These are phyloP conservation scores for Pseudozyma tsukubaensis DNA, from an alignment of 1,284 basidiomycete species.

Conservation along the genomic window DNA sequence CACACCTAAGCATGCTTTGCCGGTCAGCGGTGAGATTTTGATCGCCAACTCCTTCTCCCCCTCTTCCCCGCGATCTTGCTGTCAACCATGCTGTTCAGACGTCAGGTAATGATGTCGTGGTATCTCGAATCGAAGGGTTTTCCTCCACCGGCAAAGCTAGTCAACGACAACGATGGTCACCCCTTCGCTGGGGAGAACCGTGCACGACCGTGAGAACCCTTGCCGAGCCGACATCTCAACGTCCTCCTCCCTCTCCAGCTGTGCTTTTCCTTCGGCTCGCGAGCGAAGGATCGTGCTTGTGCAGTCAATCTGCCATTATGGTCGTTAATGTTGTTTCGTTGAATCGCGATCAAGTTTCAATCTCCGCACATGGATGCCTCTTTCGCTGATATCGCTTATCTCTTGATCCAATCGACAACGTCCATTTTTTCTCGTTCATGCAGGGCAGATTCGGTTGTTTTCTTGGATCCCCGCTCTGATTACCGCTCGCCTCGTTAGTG, in stretches of 20 bases:
- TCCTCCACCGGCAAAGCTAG: too few species aligned
- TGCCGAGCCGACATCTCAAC: background rate
- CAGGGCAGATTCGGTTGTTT: background rate
- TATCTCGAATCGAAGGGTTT: too few species aligned
- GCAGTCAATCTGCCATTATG: too few species aligned
- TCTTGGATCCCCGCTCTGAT: background rate
- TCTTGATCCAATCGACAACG: conserved; percentile 7
- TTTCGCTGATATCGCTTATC: conserved; percentile 22
- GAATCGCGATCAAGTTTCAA: conserved; percentile 3
- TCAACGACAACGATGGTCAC: background rate
- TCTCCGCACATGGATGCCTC: conserved; percentile 6
- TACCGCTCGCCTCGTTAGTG: too few species aligned
- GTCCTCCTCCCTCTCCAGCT: background rate
- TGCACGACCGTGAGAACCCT: background rate
- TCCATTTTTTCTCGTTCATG: conserved; percentile 1
- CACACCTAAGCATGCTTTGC: conserved; percentile 1
- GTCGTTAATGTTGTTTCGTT: too few species aligned
- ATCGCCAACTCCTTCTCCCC: background rate
- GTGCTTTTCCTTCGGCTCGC: too few species aligned
- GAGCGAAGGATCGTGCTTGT: too few species aligned
- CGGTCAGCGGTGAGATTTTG: conserved; percentile 7
- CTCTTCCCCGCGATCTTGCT: background rate
- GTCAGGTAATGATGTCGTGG: too few species aligned
- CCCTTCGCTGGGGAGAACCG: background rate
- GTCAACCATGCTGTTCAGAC: too few species aligned